Conservation (phyloP, 371 early-diverging fungal species). For the Syncephalastrum racemosum region DNA sequence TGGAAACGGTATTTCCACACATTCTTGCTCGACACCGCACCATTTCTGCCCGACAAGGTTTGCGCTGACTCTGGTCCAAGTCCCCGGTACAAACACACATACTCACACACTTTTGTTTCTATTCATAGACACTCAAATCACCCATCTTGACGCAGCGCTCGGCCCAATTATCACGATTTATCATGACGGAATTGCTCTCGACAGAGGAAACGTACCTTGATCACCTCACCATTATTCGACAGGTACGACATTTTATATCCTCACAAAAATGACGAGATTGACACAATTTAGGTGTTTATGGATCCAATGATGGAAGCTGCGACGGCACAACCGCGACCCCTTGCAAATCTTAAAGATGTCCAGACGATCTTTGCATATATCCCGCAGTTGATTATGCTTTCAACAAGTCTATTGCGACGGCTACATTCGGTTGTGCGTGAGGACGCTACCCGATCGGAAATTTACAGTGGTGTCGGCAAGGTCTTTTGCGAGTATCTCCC, state of each 20-base stretch:
- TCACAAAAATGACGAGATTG: slow-evolving; percentile 8
- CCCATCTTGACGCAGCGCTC: slow-evolving; percentile 15
- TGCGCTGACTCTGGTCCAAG: slow-evolving; percentile 2
- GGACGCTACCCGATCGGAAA: slow-evolving; percentile 19
- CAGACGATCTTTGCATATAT: slow-evolving; percentile 45
- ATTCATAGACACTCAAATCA: slow-evolving; percentile 9
- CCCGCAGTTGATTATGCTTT: slow-evolving; percentile 40
- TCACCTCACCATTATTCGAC: slow-evolving; percentile 43
- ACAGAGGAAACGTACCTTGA: slow-evolving; percentile 50
- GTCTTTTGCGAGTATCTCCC: slow-evolving; percentile 41
- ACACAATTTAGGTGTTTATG: slow-evolving; percentile 40
- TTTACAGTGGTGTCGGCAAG: slow-evolving; percentile 24
- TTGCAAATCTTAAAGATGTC: slow-evolving; percentile 38
- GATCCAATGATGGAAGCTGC: slow-evolving; percentile 46
- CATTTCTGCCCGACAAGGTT: slow-evolving; percentile 8
- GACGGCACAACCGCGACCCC: slow-evolving; percentile 30
- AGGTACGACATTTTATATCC: slow-evolving; percentile 25
- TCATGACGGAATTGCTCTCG: slow-evolving; percentile 41
- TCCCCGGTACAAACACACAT: slow-evolving; percentile 3
- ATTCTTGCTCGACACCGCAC: slow-evolving; percentile 11
- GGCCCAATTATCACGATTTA: slow-evolving; percentile 37
- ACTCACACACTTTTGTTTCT: slow-evolving; percentile 1
- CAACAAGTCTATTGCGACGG: slow-evolving; percentile 30
- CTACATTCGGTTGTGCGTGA: slow-evolving; percentile 24
- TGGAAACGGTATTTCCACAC: slow-evolving; percentile 17